A percentile compares a stretch with the other conserved stretches of the same genome.
Evolutionary conservation across 225 moss, liverwort and hornwort genomes (phyloP).

Genomic region (Marchantia polymorpha): DNA sequence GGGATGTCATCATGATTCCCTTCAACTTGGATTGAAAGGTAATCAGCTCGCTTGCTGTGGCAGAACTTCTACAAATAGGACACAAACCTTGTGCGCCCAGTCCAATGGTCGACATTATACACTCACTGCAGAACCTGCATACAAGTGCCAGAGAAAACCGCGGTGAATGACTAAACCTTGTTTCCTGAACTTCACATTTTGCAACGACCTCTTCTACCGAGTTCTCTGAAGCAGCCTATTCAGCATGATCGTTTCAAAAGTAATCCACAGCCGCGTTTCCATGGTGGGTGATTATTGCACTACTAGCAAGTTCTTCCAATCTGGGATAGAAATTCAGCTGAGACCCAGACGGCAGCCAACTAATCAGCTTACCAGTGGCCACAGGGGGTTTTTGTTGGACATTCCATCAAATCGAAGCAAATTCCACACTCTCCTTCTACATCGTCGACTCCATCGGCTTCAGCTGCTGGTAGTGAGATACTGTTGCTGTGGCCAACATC

Average conservation of each 20-base stretch:
- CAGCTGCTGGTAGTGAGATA: conserved; percentile 30
- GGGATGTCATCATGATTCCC: conserved; percentile 51
- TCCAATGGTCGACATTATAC: conserved; percentile 89
- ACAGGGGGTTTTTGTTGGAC: conserved; percentile 90
- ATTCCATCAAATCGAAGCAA: conserved; percentile 97
- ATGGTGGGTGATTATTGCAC: background rate
- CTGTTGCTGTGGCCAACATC: conserved; percentile 34
- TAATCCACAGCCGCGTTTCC: background rate
- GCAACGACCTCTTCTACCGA: background rate
- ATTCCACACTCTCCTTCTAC: conserved; percentile 92
- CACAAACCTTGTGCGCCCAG: conserved; percentile 80
- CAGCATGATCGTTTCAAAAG: background rate
- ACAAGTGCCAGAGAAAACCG: conserved; percentile 2
- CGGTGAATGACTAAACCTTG: background rate
- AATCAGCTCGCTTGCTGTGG: conserved; percentile 69
- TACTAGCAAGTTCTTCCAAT: background rate
- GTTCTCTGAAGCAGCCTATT: background rate
- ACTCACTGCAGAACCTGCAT: conserved; percentile 98
- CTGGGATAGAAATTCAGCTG: background rate
- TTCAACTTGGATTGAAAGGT: conserved; percentile 67
- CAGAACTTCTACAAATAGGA: conserved; percentile 66
- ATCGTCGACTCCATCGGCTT: conserved; percentile 58
- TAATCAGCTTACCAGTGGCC: conserved; percentile 78
- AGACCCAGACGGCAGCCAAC: background rate
- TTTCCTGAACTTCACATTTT: background rate